Conservation (phyloP, 2,329 filamentous ascomycete genomes). For the Aspergillus unguis region DNA sequence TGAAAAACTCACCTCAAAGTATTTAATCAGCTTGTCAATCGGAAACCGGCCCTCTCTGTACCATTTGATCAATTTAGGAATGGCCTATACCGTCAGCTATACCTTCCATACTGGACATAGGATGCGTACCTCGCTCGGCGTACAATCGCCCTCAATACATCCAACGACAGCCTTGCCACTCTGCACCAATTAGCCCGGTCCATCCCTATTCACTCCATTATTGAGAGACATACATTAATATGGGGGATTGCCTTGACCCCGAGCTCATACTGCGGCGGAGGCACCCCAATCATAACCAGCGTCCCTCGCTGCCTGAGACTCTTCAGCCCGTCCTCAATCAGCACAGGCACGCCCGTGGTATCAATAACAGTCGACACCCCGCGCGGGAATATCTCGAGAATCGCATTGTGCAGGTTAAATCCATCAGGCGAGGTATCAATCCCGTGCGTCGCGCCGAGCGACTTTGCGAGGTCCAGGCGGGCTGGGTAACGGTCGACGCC, state of each 20-base stretch:
- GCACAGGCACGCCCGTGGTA: conserved; percentile 17
- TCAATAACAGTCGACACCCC: conserved; percentile 20
- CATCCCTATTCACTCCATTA: background rate
- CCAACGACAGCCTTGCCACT: conserved; percentile 15
- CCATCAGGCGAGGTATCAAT: conserved; percentile 31
- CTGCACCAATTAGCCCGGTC: conserved; percentile 1
- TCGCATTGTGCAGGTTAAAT: conserved; percentile 9
- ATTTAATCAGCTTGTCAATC: conserved; percentile 14
- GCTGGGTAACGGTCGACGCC: conserved; percentile 34
- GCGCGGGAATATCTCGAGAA: background rate
- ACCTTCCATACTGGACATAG: background rate
- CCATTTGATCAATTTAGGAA: conserved; percentile 20
- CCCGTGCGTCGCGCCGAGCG: conserved; percentile 39
- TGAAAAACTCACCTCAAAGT: conserved; percentile 9
- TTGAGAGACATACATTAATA: conserved; percentile 9
- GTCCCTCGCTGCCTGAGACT: conserved; percentile 41
- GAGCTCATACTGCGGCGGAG: conserved; percentile 33
- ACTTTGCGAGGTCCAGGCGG: conserved; percentile 35
- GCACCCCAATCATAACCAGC: conserved; percentile 51
- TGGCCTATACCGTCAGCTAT: conserved; percentile 3
- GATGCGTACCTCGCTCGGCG: conserved; percentile 7
- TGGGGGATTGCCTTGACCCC: background rate
- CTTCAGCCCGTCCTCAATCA: conserved; percentile 20
- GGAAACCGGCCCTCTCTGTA: conserved; percentile 19
- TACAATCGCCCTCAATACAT: conserved; percentile 21